phyloP scores from a whole-genome alignment of 139 green algal genomes.

The Protoeuglena noctilucae region DNA sequence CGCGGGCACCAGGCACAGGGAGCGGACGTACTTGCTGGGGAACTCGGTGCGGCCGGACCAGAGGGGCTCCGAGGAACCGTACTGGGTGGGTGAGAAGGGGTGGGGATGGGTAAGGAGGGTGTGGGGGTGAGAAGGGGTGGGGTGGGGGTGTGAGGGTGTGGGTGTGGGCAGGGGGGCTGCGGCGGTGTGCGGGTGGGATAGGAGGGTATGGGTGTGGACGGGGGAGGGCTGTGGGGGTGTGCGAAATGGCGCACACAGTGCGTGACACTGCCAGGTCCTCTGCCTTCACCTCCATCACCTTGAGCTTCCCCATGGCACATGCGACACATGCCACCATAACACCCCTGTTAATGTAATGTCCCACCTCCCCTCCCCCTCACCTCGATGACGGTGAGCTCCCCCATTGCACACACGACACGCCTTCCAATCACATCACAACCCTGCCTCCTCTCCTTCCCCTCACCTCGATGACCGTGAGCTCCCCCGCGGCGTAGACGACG shows the following conservation, averaged over 20 bases:
- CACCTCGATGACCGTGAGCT: conserved; percentile 58
- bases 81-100: too few relatives aligned
- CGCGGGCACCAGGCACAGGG: conserved; percentile 25
- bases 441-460: neutral
- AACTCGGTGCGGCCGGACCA: conserved; percentile 53
- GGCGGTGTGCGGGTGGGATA: too few relatives aligned
- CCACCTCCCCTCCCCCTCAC: neutral
- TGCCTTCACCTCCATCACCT: too few relatives aligned
- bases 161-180: too few relatives aligned
- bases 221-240: too few relatives aligned
- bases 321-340: too few relatives aligned
- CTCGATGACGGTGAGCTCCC: conserved; percentile 58
- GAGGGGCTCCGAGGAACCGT: conserved; percentile 37
- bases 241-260: too few relatives aligned
- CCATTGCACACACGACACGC: conserved; percentile 50
- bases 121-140: too few relatives aligned
- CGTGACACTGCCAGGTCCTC: too few relatives aligned
- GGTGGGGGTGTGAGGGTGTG: too few relatives aligned
- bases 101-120: too few relatives aligned
- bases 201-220: too few relatives aligned
- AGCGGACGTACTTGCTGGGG: conserved; percentile 53
- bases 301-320: conserved; percentile 51
- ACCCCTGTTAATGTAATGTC: conserved; percentile 25
- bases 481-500: conserved; percentile 49
- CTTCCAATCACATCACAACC: neutral